Percentiles rank a stretch among this genome's conserved stretches.
Conservation (phyloP, 176 grass and related monocot genomes). For the Carex kokanica region DNA sequence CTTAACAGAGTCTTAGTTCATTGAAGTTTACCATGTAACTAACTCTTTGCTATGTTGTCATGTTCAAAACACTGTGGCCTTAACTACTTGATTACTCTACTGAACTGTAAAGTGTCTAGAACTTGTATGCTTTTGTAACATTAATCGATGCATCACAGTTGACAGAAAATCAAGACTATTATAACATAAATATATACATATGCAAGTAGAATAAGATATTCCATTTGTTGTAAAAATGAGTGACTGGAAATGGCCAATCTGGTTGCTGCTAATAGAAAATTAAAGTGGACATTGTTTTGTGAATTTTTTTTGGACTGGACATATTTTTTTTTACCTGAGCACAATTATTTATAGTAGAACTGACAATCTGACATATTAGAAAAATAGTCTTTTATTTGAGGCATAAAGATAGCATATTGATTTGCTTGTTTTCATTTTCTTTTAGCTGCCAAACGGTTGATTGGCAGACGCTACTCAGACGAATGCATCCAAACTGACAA, state of each 20-base stretch:
- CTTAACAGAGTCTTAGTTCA: background rate
- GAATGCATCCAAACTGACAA: conserved; percentile 31
- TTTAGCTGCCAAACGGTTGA: conserved; percentile 41
- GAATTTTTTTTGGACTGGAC: background rate
- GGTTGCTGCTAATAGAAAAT: too few species aligned
- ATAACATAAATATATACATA: background rate
- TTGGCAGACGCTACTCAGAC: conserved; percentile 29
- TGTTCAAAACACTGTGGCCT: background rate
- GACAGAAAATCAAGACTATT: background rate
- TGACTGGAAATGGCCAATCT: too few species aligned
- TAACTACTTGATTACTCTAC: background rate
- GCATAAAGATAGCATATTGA: background rate
- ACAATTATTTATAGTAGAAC: background rate
- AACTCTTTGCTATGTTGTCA: background rate
- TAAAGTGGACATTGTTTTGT: too few species aligned
- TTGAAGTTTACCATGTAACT: background rate
- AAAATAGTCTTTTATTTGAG: background rate
- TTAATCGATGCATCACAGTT: background rate
- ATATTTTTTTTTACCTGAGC: background rate
- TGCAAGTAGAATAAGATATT: too few species aligned
- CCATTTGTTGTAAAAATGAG: too few species aligned
- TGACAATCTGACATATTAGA: background rate
- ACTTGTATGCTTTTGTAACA: background rate
- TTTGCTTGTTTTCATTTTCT: background rate
- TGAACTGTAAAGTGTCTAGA: background rate